Conservation (phyloP, 345 rosid genomes). For the Abelmoschus esculentus region DNA sequence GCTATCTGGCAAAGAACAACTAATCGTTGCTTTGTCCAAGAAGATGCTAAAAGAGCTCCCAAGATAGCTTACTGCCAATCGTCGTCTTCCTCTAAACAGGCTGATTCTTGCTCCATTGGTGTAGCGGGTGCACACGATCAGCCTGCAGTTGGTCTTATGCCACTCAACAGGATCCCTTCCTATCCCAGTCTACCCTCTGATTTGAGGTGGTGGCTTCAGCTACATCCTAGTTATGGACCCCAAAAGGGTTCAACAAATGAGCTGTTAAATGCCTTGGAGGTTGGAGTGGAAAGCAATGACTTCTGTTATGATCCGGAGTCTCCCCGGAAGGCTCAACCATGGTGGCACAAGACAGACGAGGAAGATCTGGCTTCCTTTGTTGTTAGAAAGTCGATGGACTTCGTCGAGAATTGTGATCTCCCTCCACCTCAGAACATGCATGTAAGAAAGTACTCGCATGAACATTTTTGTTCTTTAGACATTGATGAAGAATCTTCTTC, state of each 20-base stretch:
- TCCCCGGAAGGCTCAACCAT: slow-evolving; percentile 71
- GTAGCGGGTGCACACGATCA: slow-evolving; percentile 35
- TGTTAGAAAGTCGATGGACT: slow-evolving; percentile 66
- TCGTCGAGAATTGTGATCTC: slow-evolving; percentile 73
- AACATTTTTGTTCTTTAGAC: slow-evolving; percentile 23
- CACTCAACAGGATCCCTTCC: slow-evolving; percentile 39
- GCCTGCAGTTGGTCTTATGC: slow-evolving; percentile 42
- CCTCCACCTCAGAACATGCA: slow-evolving; percentile 69
- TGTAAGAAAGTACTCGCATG: slow-evolving; percentile 31
- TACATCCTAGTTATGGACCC: slow-evolving; percentile 50
- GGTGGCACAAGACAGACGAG: slow-evolving; percentile 79
- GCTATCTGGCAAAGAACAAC: slow-evolving; percentile 86
- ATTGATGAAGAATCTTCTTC: slow-evolving; percentile 26
- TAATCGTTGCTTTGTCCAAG: slow-evolving; percentile 92
- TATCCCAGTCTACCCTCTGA: slow-evolving; percentile 42
- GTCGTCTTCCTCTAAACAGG: slow-evolving; percentile 47
- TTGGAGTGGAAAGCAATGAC: slow-evolving; percentile 40
- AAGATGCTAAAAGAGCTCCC: slow-evolving; percentile 97
- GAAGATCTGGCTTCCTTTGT: slow-evolving; percentile 80
- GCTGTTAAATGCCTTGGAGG: slow-evolving; percentile 36
- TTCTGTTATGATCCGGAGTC: slow-evolving; percentile 34
- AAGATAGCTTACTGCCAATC: slow-evolving; percentile 82
- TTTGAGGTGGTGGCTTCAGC: slow-evolving; percentile 64
- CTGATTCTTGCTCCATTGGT: slow-evolving; percentile 42
- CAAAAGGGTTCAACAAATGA: slow-evolving; percentile 47